These are phyloP conservation scores for Cicer pinnatifidum DNA, from an alignment of 306 rosid species.

Conservation along the genomic window DNA sequence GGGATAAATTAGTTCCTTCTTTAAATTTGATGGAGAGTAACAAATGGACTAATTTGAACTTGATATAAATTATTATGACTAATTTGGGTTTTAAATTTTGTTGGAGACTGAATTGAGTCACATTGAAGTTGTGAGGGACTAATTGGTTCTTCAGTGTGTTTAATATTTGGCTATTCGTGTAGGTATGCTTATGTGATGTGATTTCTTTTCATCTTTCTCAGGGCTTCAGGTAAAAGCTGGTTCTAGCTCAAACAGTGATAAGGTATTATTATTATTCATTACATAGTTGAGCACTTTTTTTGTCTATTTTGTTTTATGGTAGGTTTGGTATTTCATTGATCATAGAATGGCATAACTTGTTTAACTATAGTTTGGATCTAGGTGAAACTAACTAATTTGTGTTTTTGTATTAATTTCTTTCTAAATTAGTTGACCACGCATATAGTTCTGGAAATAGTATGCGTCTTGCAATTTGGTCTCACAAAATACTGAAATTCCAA, in stretches of 20 bases:
- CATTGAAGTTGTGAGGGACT: too few species aligned
- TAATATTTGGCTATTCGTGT: slow-evolving; percentile 1
- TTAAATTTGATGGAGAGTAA: too few species aligned
- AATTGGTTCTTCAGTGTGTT: not conserved
- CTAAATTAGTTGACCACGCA: not conserved
- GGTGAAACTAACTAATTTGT: slow-evolving; percentile 26
- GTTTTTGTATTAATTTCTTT: not conserved
- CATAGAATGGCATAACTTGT: slow-evolving; percentile 21
- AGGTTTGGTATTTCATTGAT: slow-evolving; percentile 12
- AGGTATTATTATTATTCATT: slow-evolving; percentile 48
- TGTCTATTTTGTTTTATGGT: not conserved
- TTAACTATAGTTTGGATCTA: slow-evolving; percentile 23
- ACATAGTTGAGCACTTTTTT: not conserved
- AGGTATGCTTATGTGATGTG: not conserved
- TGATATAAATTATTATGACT: too few species aligned
- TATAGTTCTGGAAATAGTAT: not conserved
- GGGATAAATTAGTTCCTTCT: too few species aligned
- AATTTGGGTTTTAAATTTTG: too few species aligned
- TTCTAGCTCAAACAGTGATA: slow-evolving; percentile 45
- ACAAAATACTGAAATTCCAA: not conserved
- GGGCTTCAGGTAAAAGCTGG: slow-evolving; percentile 50
- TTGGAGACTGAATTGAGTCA: too few species aligned
- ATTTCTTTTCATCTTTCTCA: slow-evolving; percentile 47
- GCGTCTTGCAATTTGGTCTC: not conserved
- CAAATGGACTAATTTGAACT: too few species aligned